Evolutionary conservation across 2,329 filamentous ascomycete genomes (phyloP).

Genomic region (Colletotrichum sp.): DNA sequence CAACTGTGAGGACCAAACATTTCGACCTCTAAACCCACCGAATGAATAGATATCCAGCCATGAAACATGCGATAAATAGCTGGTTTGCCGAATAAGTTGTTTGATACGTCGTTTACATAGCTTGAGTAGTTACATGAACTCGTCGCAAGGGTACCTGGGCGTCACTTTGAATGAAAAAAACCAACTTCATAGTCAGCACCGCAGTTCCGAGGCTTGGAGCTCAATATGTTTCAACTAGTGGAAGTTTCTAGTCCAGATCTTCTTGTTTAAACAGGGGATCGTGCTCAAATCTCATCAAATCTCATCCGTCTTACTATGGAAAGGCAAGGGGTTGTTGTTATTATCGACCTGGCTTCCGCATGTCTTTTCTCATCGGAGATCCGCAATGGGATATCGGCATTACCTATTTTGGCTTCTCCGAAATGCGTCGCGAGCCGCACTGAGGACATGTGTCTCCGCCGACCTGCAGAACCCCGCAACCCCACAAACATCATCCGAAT

Average conservation of each 20-base stretch:
- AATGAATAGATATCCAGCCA: background rate
- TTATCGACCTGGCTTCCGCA: background rate
- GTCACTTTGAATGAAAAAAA: background rate
- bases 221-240: background rate
- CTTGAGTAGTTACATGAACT: background rate
- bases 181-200: background rate
- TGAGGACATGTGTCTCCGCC: background rate
- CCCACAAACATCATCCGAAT: background rate
- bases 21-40: background rate
- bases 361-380: background rate
- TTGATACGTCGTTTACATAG: background rate
- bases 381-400: background rate
- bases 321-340: background rate
- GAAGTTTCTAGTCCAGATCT: accelerated
- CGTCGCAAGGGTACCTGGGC: background rate
- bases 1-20: accelerated
- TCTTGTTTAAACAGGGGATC: accelerated
- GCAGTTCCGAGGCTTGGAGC: background rate
- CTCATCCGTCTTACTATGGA: background rate
- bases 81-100: background rate
- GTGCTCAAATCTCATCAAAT: background rate
- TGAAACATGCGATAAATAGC: accelerated
- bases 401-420: background rate
- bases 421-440: background rate
- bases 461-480: background rate